Evolutionary conservation across 148 eudicot species (phyloP).

Genomic region (Drosera capensis): DNA sequence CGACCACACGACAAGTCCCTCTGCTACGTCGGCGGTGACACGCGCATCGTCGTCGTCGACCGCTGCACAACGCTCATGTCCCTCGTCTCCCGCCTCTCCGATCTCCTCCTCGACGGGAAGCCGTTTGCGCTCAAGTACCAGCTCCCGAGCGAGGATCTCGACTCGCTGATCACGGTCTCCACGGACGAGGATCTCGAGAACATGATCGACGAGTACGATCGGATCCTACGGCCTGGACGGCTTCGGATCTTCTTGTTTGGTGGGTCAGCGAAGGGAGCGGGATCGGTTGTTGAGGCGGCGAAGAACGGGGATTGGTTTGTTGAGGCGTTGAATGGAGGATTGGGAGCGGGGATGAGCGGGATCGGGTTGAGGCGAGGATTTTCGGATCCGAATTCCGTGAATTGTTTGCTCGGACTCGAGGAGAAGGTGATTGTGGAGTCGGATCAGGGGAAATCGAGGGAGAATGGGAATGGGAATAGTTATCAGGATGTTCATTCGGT

Average conservation of each 20-base stretch:
- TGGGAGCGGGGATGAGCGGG: slow-evolving; percentile 57
- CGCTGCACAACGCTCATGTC: slow-evolving; percentile 32
- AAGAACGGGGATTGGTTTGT: slow-evolving; percentile 76
- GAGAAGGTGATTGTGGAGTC: not conserved
- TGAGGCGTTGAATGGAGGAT: slow-evolving; percentile 65
- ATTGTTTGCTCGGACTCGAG: slow-evolving; percentile 35
- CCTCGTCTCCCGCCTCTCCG: slow-evolving; percentile 35
- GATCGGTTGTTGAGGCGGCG: slow-evolving; percentile 42
- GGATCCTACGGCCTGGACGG: slow-evolving; percentile 27
- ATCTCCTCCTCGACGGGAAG: slow-evolving; percentile 33
- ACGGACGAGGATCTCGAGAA: slow-evolving; percentile 68
- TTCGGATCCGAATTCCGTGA: slow-evolving; percentile 43
- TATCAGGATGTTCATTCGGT: slow-evolving; percentile 18
- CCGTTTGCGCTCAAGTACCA: slow-evolving; percentile 59
- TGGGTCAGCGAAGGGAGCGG: slow-evolving; percentile 56
- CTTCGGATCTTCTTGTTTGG: slow-evolving; percentile 41
- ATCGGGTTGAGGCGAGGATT: slow-evolving; percentile 36
- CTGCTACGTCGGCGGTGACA: slow-evolving; percentile 76
- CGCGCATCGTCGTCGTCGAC: slow-evolving; percentile 53
- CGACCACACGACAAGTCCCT: slow-evolving; percentile 66
- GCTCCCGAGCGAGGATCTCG: slow-evolving; percentile 72
- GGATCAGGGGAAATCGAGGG: slow-evolving; percentile 3
- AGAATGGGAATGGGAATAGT: no score
- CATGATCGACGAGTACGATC: slow-evolving; percentile 69
- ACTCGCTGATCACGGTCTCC: slow-evolving; percentile 52